A percentile compares a stretch with the other conserved stretches of the same genome.
Conservation (phyloP, 2,329 filamentous ascomycete genomes). For the Venturiaceae sp. region DNA sequence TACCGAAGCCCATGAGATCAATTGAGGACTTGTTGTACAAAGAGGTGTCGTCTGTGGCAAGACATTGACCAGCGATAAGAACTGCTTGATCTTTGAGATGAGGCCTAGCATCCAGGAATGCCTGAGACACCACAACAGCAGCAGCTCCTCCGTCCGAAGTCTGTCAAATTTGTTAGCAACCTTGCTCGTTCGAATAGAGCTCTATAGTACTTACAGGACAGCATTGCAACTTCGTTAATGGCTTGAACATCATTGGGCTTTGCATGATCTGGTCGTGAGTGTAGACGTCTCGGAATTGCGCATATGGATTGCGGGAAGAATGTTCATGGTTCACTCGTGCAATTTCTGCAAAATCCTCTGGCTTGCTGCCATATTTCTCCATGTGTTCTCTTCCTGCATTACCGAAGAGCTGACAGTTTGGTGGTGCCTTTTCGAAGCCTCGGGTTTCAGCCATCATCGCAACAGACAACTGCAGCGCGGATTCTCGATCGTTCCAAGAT, state of each 20-base stretch:
- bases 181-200: not conserved
- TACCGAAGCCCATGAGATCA: constrained; percentile 19
- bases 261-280: constrained; percentile 13
- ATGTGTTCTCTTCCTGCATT: constrained; percentile 16
- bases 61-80: constrained; percentile 14
- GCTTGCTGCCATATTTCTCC: constrained; percentile 14
- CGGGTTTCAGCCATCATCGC: constrained; percentile 12
- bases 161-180: not conserved
- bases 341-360: constrained; percentile 14
- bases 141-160: constrained; percentile 14
- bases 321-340: constrained; percentile 14
- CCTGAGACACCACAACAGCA: constrained; percentile 14
- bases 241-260: constrained; percentile 10
- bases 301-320: constrained; percentile 13
- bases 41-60: constrained; percentile 12
- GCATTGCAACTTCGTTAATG: constrained; percentile 12
- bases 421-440: constrained; percentile 12
- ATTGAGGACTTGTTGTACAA: constrained; percentile 14
- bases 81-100: constrained; percentile 12
- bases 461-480: constrained; percentile 9
- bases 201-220: constrained; percentile 7
- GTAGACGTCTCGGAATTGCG: constrained; percentile 13
- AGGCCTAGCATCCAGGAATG: constrained; percentile 12
- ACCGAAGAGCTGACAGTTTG: constrained; percentile 13
- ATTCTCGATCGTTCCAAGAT: constrained; percentile 11